Evolutionary conservation across 768 basidiomycete genomes (phyloP).

Genomic region (Xerocomus potaroensis): DNA sequence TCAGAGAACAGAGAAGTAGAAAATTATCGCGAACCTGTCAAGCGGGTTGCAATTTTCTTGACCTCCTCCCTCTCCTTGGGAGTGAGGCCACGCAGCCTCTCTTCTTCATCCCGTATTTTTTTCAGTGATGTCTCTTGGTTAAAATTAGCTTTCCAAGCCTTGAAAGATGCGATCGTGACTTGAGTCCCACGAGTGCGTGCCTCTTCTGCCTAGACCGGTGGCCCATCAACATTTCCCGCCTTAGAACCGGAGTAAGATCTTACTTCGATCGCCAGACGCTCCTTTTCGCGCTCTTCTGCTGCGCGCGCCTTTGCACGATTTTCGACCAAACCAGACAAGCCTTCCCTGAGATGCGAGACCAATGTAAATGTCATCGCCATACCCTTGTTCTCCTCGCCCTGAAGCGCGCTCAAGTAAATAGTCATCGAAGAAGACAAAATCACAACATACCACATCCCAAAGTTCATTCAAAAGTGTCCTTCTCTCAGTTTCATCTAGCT

Average conservation of each 20-base stretch:
- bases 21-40: slow-evolving; percentile 53
- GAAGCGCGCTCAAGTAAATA: background rate
- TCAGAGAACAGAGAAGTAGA: background rate
- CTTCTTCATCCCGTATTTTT: slow-evolving; percentile 73
- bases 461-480: slow-evolving; percentile 53
- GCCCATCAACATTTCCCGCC: slow-evolving; percentile 1
- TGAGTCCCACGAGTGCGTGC: slow-evolving; percentile 87
- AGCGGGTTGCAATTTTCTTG: slow-evolving; percentile 56
- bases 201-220: slow-evolving; percentile 66
- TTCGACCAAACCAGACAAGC: slow-evolving; percentile 60
- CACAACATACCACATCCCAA: slow-evolving; percentile 46
- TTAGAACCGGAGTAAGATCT: slow-evolving; percentile 5
- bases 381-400: slow-evolving; percentile 84
- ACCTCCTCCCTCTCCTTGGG: slow-evolving; percentile 85
- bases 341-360: slow-evolving; percentile 79
- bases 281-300: slow-evolving; percentile 67
- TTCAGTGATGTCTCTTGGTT: slow-evolving; percentile 59
- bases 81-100: slow-evolving; percentile 61
- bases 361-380: slow-evolving; percentile 99
- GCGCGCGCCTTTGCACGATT: slow-evolving; percentile 51
- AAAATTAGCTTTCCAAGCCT: slow-evolving; percentile 75
- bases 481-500: slow-evolving; percentile 56
- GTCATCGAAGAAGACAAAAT: background rate
- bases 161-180: slow-evolving; percentile 80
- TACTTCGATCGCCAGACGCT: slow-evolving; percentile 75